These are phyloP conservation scores for Calonectria henricotiae DNA, from an alignment of 2,329 filamentous ascomycete species.

Conservation along the genomic window DNA sequence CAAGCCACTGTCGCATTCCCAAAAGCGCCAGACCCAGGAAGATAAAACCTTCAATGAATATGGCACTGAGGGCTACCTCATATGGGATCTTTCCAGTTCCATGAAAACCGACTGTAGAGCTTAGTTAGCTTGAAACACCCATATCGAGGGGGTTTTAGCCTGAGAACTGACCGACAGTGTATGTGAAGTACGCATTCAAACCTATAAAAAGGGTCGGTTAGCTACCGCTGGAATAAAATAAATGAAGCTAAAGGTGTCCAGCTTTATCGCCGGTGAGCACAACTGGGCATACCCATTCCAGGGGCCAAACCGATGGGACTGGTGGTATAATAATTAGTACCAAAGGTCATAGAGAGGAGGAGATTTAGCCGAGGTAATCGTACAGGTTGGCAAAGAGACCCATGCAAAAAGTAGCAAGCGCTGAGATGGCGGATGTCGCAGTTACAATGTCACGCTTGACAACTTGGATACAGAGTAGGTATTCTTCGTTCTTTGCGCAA, in stretches of 20 bases:
- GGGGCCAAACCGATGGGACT: conserved; percentile 61
- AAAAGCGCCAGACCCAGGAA: conserved; percentile 86
- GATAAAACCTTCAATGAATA: conserved; percentile 90
- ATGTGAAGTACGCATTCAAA: conserved; percentile 90
- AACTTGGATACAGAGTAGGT: conserved; percentile 75
- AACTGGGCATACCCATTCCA: conserved; percentile 60
- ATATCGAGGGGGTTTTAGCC: not conserved
- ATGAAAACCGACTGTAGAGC: conserved; percentile 77
- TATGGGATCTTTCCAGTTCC: conserved; percentile 83
- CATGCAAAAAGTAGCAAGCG: conserved; percentile 87
- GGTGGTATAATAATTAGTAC: conserved; percentile 26
- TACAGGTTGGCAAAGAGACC: conserved; percentile 85
- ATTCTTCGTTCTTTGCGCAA: conserved; percentile 71
- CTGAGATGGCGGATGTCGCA: conserved; percentile 86
- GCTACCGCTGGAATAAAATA: conserved; percentile 24
- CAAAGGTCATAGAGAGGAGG: not conserved
- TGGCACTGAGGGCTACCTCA: conserved; percentile 83
- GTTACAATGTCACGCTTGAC: conserved; percentile 87
- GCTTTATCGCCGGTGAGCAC: not conserved
- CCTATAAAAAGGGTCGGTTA: conserved; percentile 56
- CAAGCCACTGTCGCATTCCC: conserved; percentile 90
- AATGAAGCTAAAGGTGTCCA: not conserved
- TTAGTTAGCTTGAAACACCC: not conserved
- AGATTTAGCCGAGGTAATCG: conserved; percentile 46
- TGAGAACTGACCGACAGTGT: conserved; percentile 66